Conservation (phyloP, 2,329 filamentous ascomycete species). For the Colletotrichum cuscutae region DNA sequence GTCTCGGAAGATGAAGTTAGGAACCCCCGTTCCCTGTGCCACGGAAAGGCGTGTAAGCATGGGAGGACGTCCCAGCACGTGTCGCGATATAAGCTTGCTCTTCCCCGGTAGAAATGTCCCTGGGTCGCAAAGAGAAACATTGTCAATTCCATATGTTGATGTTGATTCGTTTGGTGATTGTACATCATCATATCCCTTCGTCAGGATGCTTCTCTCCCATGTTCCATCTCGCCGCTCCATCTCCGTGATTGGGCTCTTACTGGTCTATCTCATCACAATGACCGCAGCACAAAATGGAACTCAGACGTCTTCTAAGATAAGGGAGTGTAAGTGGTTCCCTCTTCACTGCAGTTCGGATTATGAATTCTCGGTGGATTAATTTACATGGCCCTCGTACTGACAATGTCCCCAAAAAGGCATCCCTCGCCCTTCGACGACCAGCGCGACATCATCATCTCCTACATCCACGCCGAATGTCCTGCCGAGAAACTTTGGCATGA, state of each 20-base stretch:
- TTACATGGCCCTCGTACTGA: not conserved
- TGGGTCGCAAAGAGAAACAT: not conserved
- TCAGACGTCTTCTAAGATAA: not conserved
- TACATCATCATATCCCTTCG: too few relatives aligned
- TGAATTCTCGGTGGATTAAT: not conserved
- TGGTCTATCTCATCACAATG: not conserved
- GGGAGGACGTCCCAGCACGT: not conserved
- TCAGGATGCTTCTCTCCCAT: not conserved
- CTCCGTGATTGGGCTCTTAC: not conserved
- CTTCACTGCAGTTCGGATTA: too few relatives aligned
- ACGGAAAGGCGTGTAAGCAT: not conserved
- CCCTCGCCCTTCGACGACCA: conserved; percentile 3
- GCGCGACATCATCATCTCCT: not conserved
- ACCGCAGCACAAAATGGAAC: not conserved
- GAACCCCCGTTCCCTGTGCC: not conserved
- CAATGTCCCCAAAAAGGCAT: not conserved
- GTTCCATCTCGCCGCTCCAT: not conserved
- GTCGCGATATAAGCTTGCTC: not conserved
- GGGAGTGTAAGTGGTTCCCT: not conserved
- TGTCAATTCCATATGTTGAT: not conserved
- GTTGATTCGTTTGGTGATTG: not conserved
- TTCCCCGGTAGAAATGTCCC: too few relatives aligned
- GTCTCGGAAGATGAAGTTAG: not conserved
- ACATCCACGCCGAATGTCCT: not conserved
- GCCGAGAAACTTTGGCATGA: conserved; percentile 49